These are phyloP conservation scores for Penicillium steckii DNA, from an alignment of 495 filamentous ascomycete species.

Conservation along the genomic window DNA sequence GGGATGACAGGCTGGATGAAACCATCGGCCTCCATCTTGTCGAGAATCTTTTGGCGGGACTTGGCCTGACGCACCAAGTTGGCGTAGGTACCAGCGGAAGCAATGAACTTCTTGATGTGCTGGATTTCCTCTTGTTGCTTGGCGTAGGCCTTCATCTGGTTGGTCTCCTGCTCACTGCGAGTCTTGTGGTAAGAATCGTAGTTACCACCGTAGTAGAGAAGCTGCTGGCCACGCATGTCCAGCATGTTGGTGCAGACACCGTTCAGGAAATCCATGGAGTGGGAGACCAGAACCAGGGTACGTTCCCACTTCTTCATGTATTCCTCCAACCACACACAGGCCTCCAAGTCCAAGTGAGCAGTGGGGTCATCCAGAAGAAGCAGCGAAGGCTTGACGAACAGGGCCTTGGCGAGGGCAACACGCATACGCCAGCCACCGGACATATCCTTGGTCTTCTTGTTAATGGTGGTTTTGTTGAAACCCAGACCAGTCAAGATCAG, in stretches of 20 bases:
- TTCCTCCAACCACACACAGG: conserved; percentile 99
- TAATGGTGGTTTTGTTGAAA: conserved; percentile 95
- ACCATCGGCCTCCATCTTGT: conserved; percentile 99
- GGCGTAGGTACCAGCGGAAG: conserved; percentile 98
- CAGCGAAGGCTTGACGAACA: conserved; percentile 96
- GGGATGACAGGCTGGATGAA: conserved; percentile 87
- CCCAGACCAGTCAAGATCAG: conserved; percentile 98
- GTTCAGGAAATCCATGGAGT: conserved; percentile 98
- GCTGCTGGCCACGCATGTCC: conserved; percentile 87
- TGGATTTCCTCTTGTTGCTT: conserved; percentile 99
- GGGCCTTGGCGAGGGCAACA: conserved; percentile 93
- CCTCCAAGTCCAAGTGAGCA: conserved; percentile 98
- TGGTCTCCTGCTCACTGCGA: conserved; percentile 87
- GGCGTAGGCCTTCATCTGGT: conserved; percentile 97
- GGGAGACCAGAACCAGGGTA: conserved; percentile 95
- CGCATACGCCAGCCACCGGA: conserved; percentile 99
- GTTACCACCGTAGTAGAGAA: conserved; percentile 99
- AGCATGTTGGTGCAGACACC: conserved; percentile 99
- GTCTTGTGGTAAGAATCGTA: conserved; percentile 99
- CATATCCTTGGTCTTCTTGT: conserved; percentile 99
- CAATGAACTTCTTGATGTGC: conserved; percentile 99
- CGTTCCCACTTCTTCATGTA: conserved; percentile 99
- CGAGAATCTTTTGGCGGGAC: conserved; percentile 98
- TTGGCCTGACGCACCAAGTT: conserved; percentile 99
- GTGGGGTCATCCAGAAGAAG: conserved; percentile 97